Conservation (phyloP, 148 eudicot species). For the Pouteria glomerata region DNA sequence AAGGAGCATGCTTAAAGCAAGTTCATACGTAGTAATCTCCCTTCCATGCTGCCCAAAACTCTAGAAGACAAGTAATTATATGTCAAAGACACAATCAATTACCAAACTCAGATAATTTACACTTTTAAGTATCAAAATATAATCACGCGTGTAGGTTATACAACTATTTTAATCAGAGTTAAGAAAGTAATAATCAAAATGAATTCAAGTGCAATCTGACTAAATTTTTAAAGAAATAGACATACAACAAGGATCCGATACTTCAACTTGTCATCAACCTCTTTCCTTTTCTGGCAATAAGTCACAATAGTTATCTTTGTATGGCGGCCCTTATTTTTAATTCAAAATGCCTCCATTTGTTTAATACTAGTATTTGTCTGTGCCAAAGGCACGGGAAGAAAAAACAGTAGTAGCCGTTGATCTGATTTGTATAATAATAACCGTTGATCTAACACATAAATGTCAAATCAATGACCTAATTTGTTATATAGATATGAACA, state of each 20-base stretch:
- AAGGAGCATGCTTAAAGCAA: conserved; percentile 76
- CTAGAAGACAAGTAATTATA: conserved; percentile 99
- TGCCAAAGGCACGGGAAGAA: too few relatives aligned
- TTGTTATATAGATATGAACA: too few relatives aligned
- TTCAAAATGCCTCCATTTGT: conserved; percentile 70
- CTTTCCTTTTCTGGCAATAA: conserved; percentile 58
- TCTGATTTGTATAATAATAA: too few relatives aligned
- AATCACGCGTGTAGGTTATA: neutral
- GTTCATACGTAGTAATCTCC: conserved; percentile 94
- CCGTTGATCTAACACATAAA: too few relatives aligned
- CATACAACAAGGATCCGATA: conserved; percentile 91
- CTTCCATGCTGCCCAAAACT: conserved; percentile 99
- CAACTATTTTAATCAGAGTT: neutral
- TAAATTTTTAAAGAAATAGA: conserved; percentile 3
- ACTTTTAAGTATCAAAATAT: conserved; percentile 23
- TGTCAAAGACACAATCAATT: conserved; percentile 96
- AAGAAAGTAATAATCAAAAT: neutral
- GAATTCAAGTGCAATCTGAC: conserved; percentile 1
- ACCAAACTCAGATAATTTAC: conserved; percentile 68
- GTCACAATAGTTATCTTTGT: conserved; percentile 73
- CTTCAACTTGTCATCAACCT: conserved; percentile 55
- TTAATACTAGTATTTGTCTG: too few relatives aligned
- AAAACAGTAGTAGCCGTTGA: too few relatives aligned
- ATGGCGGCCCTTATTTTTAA: conserved; percentile 64
- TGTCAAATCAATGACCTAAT: too few relatives aligned